Evolutionary conservation across 208 protist genomes (phyloP), one percentile per base, ranked within the genome.

Genomic region (Jaenimonas drosophilae): DNA sequence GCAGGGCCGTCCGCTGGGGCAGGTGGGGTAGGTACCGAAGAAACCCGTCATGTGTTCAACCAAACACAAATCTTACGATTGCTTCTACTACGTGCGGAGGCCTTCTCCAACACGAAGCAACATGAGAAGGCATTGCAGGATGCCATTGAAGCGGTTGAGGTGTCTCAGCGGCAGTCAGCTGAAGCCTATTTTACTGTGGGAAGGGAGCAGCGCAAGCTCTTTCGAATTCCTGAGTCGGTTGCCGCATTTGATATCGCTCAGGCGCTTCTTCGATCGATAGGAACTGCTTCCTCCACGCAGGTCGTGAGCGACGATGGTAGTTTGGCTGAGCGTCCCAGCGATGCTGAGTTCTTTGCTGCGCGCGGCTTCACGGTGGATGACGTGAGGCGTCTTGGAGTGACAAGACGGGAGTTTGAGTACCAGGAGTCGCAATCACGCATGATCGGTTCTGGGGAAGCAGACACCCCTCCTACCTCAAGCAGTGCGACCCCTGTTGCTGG

Each of bases 301-400:
- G 44, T 7, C 27, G 31, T 38, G 16, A n/a, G 36, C 36, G 9
- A 5, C 16, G 36, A 41, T 17, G 36, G 36, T 5, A 41, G 16
- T 7, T 29, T 50, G 23, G n/a, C 21, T 14, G 28, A 27, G 44
- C 24, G 28, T n/a, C 37, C 12, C 26, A 57, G 28, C 21, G 74
- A 86, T 19, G 67, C 70, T 41, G 74, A 80, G 23, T 90, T 79
- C 49, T 90, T 76, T 74, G 76, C 72, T 1, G 64, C 79, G 31
- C 68, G 76, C 9, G 81, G 81, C 14, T 77, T 74, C 49, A 54
- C 51, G 27, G 53, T 67, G 55, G 45, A 38, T 9, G 81, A 85
- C 44, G 76, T 75, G 21, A 49, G 46, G 20, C 25, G 36, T 14
- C 39, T 67, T 17, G 53, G 61, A 29, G 43, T 79, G 17, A 62